Conservation (phyloP, 2,329 filamentous ascomycete species). For the Ceratocystis ficicola region DNA sequence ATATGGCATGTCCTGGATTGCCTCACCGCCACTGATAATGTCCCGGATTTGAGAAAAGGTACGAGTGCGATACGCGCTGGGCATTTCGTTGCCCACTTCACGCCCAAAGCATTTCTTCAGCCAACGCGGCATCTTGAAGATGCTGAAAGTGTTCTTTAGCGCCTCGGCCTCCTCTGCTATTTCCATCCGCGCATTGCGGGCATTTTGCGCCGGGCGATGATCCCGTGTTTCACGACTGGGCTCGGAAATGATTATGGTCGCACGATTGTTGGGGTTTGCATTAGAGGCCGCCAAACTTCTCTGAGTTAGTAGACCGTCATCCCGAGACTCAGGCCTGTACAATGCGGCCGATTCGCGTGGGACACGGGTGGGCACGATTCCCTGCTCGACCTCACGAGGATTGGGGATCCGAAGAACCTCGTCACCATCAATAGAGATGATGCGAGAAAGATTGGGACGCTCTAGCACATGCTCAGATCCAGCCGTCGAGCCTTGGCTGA, state of each 20-base stretch:
- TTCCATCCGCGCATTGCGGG: slow-evolving; percentile 24
- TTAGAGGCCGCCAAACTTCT: background rate
- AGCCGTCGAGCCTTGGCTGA: slow-evolving; percentile 35
- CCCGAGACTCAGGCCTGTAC: slow-evolving; percentile 16
- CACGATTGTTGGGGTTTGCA: slow-evolving; percentile 8
- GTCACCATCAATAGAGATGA: slow-evolving; percentile 57
- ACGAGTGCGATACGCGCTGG: slow-evolving; percentile 12
- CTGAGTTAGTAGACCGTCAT: slow-evolving; percentile 1
- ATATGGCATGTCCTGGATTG: slow-evolving; percentile 56
- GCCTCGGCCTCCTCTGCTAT: slow-evolving; percentile 32
- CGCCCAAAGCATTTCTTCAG: slow-evolving; percentile 14
- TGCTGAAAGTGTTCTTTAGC: slow-evolving; percentile 26
- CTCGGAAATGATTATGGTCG: slow-evolving; percentile 46
- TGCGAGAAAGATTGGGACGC: slow-evolving; percentile 15
- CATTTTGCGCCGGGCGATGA: background rate
- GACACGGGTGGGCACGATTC: slow-evolving; percentile 53
- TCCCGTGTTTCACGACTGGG: slow-evolving; percentile 33
- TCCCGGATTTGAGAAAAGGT: slow-evolving; percentile 19
- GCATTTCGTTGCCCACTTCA: slow-evolving; percentile 15
- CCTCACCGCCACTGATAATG: slow-evolving; percentile 17
- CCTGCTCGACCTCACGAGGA: slow-evolving; percentile 77
- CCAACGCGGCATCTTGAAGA: slow-evolving; percentile 21
- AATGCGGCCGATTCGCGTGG: slow-evolving; percentile 13
- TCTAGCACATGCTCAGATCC: slow-evolving; percentile 9
- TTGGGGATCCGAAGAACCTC: slow-evolving; percentile 78